These are phyloP conservation scores for Ganoderma multipileum DNA, from an alignment of 1,284 basidiomycete species.

Conservation along the genomic window DNA sequence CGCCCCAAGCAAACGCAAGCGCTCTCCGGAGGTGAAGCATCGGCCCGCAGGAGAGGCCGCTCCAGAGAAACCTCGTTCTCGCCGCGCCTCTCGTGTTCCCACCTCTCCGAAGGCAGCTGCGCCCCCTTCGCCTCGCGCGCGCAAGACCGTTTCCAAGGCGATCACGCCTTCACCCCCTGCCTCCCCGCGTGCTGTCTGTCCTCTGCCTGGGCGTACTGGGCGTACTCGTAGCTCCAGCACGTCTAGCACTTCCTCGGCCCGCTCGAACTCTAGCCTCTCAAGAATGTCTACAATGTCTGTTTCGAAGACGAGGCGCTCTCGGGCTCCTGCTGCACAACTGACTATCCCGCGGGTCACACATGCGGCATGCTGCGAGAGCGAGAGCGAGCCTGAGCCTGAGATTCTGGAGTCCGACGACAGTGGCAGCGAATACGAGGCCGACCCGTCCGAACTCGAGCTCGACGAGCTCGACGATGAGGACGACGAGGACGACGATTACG, in stretches of 20 bases:
- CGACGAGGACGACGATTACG: slow-evolving; percentile 17
- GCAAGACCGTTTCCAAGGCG: not conserved
- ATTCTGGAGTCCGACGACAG: slow-evolving; percentile 7
- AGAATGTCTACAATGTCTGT: not conserved
- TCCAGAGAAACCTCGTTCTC: slow-evolving; percentile 1
- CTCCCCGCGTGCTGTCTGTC: slow-evolving; percentile 5
- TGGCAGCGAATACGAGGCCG: slow-evolving; percentile 7
- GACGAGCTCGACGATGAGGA: slow-evolving; percentile 5
- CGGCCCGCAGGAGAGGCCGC: not conserved
- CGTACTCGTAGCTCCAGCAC: slow-evolving; percentile 4
- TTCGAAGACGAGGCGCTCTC: not conserved
- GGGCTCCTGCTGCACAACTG: slow-evolving; percentile 8
- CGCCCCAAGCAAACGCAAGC: slow-evolving; percentile 16
- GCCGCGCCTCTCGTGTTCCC: not conserved
- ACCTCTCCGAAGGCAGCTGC: not conserved
- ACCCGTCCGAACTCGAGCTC: slow-evolving; percentile 5
- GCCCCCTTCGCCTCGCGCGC: not conserved
- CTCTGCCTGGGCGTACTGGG: slow-evolving; percentile 11
- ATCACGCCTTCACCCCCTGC: not conserved
- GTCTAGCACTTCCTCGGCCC: not conserved
- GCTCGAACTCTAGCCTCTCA: not conserved
- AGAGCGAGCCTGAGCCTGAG: slow-evolving; percentile 8
- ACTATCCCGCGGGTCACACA: not conserved
- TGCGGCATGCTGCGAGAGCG: slow-evolving; percentile 7
- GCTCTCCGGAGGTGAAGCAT: not conserved